These are phyloP conservation scores for Fusarium sp. DNA, from an alignment of 2,329 filamentous ascomycete genomes.

Conservation along the genomic window DNA sequence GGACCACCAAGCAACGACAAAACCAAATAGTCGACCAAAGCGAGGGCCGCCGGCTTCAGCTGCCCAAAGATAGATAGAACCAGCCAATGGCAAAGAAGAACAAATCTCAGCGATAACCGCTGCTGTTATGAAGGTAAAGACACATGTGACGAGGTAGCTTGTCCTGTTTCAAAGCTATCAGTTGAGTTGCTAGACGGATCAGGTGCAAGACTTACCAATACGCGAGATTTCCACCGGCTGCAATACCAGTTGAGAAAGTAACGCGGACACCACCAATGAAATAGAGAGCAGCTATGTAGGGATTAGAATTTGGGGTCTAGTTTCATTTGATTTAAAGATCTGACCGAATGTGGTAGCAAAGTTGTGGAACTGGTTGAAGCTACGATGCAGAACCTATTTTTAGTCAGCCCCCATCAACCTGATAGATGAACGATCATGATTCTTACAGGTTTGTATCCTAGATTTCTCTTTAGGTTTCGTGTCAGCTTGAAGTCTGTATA, in stretches of 20 bases:
- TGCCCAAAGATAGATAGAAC: neutral
- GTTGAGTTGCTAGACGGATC: neutral
- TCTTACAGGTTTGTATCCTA: constrained; percentile 9
- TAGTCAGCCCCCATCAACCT: fast-evolving
- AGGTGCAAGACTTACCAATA: neutral
- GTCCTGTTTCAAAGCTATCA: neutral
- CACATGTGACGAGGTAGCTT: neutral
- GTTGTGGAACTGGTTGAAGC: constrained; percentile 17
- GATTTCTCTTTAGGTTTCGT: fast-evolving
- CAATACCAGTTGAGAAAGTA: neutral
- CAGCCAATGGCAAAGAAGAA: neutral
- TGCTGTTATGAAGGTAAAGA: neutral
- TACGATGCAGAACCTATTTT: neutral
- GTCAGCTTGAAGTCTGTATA: neutral
- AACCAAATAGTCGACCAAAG: neutral
- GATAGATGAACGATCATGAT: fast-evolving
- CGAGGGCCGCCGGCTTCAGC: constrained; percentile 10
- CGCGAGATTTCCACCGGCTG: neutral
- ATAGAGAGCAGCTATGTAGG: neutral
- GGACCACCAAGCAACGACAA: constrained; percentile 13
- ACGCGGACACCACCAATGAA: constrained; percentile 13
- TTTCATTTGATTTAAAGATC: neutral
- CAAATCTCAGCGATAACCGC: constrained; percentile 1
- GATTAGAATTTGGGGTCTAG: neutral
- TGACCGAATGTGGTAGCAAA: constrained; percentile 11